These are phyloP conservation scores for Taphrina deformans DNA, from an alignment of 1,139 yeast species.

Conservation along the genomic window DNA sequence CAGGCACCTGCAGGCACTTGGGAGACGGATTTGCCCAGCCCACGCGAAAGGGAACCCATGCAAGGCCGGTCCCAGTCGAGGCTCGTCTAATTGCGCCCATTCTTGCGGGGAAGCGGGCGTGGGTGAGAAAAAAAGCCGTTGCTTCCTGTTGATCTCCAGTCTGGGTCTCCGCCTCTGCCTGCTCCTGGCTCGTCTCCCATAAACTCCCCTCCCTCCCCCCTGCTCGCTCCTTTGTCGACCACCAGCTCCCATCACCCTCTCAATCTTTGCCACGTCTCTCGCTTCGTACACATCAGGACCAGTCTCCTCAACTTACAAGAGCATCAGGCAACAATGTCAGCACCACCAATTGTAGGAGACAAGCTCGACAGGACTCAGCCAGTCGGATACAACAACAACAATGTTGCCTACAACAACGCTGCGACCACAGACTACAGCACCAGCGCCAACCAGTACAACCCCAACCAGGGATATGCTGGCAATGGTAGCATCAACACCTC, in stretches of 20 bases:
- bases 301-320: neutral
- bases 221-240: neutral
- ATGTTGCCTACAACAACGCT: conserved; percentile 10
- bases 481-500: conserved; percentile 22
- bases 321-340: neutral
- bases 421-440: conserved; percentile 13
- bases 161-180: neutral
- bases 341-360: conserved; percentile 12
- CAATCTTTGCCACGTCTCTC: no score
- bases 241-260: no score
- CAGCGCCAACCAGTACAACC: conserved; percentile 30
- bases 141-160: neutral
- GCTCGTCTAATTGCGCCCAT: neutral
- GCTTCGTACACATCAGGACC: neutral
- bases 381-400: conserved; percentile 4
- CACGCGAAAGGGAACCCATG: neutral
- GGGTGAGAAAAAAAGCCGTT: neutral
- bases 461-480: conserved; percentile 18
- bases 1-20: neutral
- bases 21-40: neutral
- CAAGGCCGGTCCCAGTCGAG: neutral
- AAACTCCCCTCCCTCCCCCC: neutral
- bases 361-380: conserved; percentile 15
- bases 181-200: neutral
- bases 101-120: neutral